phyloP scores from a whole-genome alignment of 2,329 filamentous ascomycete genomes.

The Neobulgaria alba region DNA sequence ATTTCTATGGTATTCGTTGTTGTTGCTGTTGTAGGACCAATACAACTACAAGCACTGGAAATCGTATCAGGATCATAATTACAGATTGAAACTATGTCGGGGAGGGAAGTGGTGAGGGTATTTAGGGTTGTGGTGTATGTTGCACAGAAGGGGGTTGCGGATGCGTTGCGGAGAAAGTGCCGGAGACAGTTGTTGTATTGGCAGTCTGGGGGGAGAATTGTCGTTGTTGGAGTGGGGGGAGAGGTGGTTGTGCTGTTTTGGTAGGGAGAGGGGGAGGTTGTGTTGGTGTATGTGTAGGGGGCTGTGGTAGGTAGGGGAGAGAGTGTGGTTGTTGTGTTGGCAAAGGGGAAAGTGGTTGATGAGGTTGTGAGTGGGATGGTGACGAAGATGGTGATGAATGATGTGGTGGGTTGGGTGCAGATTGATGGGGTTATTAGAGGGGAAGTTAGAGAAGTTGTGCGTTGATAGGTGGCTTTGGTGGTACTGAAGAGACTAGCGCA shows the following conservation, averaged over 20 bases:
- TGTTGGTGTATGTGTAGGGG: not conserved
- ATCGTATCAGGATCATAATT: conserved; percentile 9
- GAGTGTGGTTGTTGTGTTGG: not conserved
- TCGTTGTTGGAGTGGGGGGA: not conserved
- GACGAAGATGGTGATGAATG: too few relatives aligned
- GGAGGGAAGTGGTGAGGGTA: conserved; percentile 10
- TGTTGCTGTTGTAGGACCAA: not conserved
- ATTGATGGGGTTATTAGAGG: too few relatives aligned
- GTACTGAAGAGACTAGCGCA: too few relatives aligned
- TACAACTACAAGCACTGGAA: conserved; percentile 18
- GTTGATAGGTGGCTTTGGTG: too few relatives aligned
- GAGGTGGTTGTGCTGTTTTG: not conserved
- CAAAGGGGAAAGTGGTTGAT: not conserved
- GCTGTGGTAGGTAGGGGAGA: not conserved
- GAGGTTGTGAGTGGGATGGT: too few relatives aligned
- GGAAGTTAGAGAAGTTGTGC: too few relatives aligned
- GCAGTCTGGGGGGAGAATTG: conserved; percentile 3
- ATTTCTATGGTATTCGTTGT: too few relatives aligned
- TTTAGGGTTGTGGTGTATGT: conserved; percentile 14
- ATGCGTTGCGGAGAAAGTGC: conserved; percentile 11
- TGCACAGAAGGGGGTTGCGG: conserved; percentile 13
- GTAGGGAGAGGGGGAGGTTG: not conserved
- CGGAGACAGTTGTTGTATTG: conserved; percentile 16
- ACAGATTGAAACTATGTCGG: conserved; percentile 12
- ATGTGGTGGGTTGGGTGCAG: too few relatives aligned